Evolutionary conservation across 352 stramenopile genomes (phyloP).

Genomic region (Globisporangium uncinulatum): DNA sequence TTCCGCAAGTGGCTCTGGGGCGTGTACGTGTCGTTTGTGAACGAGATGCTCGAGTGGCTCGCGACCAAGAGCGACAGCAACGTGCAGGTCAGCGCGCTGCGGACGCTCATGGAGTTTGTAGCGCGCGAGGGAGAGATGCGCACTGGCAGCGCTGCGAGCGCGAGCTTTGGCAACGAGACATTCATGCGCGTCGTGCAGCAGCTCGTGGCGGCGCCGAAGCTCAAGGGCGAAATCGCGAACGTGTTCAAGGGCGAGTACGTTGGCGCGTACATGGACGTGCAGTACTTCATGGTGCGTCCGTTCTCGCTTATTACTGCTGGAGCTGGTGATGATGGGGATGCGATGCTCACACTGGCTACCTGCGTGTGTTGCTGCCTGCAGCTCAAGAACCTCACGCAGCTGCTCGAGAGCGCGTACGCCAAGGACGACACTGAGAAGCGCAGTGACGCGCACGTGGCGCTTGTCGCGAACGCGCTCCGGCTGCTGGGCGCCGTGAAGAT

Average conservation of each 20-base stretch:
- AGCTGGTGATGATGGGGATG: background rate
- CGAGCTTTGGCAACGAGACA: constrained; percentile 78
- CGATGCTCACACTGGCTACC: constrained; percentile 19
- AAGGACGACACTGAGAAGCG: constrained; percentile 74
- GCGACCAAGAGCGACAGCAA: constrained; percentile 47
- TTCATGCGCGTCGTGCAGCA: constrained; percentile 75
- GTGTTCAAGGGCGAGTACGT: constrained; percentile 88
- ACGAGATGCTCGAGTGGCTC: constrained; percentile 80
- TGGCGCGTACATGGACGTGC: constrained; percentile 75
- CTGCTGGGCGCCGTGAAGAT: constrained; percentile 74
- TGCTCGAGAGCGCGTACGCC: constrained; percentile 76
- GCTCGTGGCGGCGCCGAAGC: constrained; percentile 51
- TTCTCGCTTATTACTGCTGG: constrained; percentile 11
- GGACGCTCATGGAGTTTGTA: constrained; percentile 89
- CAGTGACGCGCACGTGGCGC: constrained; percentile 32
- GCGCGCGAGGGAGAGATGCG: constrained; percentile 62
- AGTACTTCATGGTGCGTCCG: constrained; percentile 67
- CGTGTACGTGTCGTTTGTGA: constrained; percentile 73
- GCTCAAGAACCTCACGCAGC: constrained; percentile 78
- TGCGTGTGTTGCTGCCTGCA: constrained; percentile 66
- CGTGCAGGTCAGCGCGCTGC: constrained; percentile 67
- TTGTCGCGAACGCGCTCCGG: constrained; percentile 63
- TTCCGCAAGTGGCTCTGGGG: constrained; percentile 84
- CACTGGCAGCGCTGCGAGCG: constrained; percentile 4
- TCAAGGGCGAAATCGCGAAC: constrained; percentile 76